A percentile compares a stretch with the other conserved stretches of the same genome.
Evolutionary conservation across 805 yeast species (phyloP).

Genomic region (Peterozyma toletana): DNA sequence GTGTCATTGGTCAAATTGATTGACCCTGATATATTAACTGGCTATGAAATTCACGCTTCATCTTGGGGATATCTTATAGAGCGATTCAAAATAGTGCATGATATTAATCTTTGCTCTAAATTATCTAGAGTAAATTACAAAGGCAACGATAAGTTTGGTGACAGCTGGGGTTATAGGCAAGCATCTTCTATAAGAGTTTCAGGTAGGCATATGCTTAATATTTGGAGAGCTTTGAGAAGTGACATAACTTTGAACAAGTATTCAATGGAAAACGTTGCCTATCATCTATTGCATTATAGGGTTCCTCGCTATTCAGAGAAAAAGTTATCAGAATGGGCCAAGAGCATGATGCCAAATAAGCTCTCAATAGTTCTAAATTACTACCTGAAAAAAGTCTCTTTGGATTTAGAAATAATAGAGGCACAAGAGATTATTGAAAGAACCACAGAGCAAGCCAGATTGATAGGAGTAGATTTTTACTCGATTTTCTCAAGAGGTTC

Average conservation of each 20-base stretch:
- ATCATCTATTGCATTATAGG: constrained; percentile 56
- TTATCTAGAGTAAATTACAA: constrained; percentile 52
- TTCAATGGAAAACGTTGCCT: constrained; percentile 70
- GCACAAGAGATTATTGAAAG: constrained; percentile 61
- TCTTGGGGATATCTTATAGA: constrained; percentile 92
- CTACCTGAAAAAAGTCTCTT: constrained; percentile 34
- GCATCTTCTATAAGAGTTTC: constrained; percentile 61
- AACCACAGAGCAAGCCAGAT: constrained; percentile 75
- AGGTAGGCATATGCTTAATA: constrained; percentile 79
- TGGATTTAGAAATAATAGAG: constrained; percentile 40
- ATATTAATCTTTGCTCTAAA: constrained; percentile 46
- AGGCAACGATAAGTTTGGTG: constrained; percentile 47
- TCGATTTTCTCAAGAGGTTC: constrained; percentile 89
- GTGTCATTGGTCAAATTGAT: constrained; percentile 45
- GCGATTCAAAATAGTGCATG: constrained; percentile 38
- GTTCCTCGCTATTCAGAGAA: constrained; percentile 54
- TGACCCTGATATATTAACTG: constrained; percentile 87
- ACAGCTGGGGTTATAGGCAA: constrained; percentile 77
- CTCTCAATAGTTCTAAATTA: constrained; percentile 35
- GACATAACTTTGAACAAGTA: constrained; percentile 62
- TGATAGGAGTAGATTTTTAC: constrained; percentile 84
- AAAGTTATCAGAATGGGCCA: constrained; percentile 42
- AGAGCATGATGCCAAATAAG: constrained; percentile 11
- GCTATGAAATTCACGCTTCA: constrained; percentile 70
- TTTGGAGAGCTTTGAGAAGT: constrained; percentile 71